Evolutionary conservation across 129 eudicot species (phyloP).

Genomic region (Apium graveolens): DNA sequence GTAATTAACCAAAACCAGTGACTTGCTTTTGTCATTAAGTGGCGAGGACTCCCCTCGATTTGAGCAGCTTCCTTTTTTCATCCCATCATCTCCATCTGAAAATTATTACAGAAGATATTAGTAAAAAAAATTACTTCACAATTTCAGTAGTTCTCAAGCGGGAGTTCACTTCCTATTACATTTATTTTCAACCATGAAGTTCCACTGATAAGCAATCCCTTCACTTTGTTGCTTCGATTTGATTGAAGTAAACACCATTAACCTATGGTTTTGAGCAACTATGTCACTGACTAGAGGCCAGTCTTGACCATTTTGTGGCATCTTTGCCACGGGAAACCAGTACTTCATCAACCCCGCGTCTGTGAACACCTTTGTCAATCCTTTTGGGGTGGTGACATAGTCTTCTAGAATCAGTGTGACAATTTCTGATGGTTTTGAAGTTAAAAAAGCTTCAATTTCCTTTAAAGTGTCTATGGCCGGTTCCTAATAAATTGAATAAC

Average conservation of each 20-base stretch:
- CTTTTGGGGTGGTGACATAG: conserved; percentile 69
- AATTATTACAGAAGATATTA: no score
- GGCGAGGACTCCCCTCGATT: conserved; percentile 67
- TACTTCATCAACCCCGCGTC: conserved; percentile 73
- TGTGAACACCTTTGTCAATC: conserved; percentile 76
- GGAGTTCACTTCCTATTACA: conserved; percentile 18
- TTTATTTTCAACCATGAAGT: conserved; percentile 92
- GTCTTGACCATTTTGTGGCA: conserved; percentile 75
- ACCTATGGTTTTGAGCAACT: conserved; percentile 73
- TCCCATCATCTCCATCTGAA: conserved; percentile 82
- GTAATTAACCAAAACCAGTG: conserved; percentile 67
- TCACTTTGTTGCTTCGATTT: conserved; percentile 62
- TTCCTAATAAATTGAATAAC: conserved; percentile 25
- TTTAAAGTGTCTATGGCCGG: conserved; percentile 62
- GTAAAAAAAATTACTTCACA: not conserved
- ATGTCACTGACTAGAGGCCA: conserved; percentile 89
- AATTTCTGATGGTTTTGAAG: conserved; percentile 70
- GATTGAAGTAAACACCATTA: conserved; percentile 71
- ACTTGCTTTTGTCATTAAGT: conserved; percentile 47
- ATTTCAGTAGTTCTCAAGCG: not conserved
- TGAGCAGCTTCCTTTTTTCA: conserved; percentile 62
- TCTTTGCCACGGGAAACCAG: conserved; percentile 66
- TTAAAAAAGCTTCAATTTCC: conserved; percentile 72
- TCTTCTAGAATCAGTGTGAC: conserved; percentile 86
- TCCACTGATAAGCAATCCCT: conserved; percentile 97